Evolutionary conservation across 2,329 filamentous ascomycete genomes (phyloP), one percentile per base, ranked within the genome.

Genomic region (Scytalidium lignicola): DNA sequence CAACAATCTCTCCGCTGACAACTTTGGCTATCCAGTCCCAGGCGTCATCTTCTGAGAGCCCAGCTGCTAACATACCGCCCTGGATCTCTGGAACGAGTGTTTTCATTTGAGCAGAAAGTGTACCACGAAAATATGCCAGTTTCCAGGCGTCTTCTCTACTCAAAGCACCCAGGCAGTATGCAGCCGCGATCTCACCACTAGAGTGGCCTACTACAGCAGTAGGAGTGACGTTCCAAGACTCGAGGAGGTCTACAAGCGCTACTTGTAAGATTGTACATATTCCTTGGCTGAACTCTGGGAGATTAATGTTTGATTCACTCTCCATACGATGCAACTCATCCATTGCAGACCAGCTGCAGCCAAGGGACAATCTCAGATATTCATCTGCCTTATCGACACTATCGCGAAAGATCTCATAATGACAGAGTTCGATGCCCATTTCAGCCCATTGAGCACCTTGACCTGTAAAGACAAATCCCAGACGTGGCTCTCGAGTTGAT

Each of bases 1-100:
- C 56, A 28, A 53, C 61, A 61, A 49, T 29, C 15, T n/a, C n/a
- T 19, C 41, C 41, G 39, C 13, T 8, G n/a, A 13, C 40, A 21
- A 3, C 17, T 3, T n/a, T 17, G 20, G 4, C 10, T 29, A 40
- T n/a, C n/a, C n/a, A n/a, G 10, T 42, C 20, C 19, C 10, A 13
- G 12, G 15, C 18, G 12, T 26, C 22, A 58, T 2, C 64, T 48
- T n/a, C 56, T 58, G 2, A 59, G 61, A 19, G 32, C 44, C 54
- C 77, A 1, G 78, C 73, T 1, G 78, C 77, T 57, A 79, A 68
- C 78, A 80, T 81, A 12, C 69, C 62, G 5, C 0, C 76, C 76
- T 4, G n/a, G n/a, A n/a, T 62, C 62, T 0, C n/a, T 64, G 18
- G 48, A 43, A 17, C 13, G 41, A 26, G 15, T 41, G 23, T 2